Base-by-base conservation (phyloP, 2,329 filamentous ascomycete species). In the Alternaria hordeiaustralica region DNA sequence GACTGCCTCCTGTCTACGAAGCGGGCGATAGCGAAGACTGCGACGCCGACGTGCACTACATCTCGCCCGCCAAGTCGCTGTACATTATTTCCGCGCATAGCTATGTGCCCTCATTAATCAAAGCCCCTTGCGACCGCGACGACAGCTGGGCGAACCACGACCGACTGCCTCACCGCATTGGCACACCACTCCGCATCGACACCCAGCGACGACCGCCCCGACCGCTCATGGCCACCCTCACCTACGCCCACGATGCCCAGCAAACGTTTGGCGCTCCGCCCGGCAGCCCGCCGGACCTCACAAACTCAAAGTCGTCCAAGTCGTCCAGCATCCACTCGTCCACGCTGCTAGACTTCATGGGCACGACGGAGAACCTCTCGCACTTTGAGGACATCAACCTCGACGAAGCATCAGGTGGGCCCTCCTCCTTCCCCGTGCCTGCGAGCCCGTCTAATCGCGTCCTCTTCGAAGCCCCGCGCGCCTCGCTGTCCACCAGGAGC, bases 321-420 rank as follows among this genome's bases (percentile, higher is more conserved):
- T 94, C 93, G 26, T 96, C 93, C 6, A 97, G 93, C 54, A 92
- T 95, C 74, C 91, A 90, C 71, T 97, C 94, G 41, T 90, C 91
- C 60, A 89, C 88, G 65, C 91, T 88, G 73, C 91, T 93, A 73
- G 92, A 92, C 70, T 76, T 80, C 50, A 78, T 80, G 64, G 77
- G 78, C 71, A 80, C 82, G 25, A 89, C 90, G 74, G 92, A 63
- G 58, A 63, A 97, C 75, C 87, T 91, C 61, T 89, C 89, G 67
- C 90, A 97, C 78, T 97, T 97, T 74, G 95, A 98, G 79, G 95
- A 97, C 69, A 97, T 97, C 77, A 93, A 92, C 12, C 88, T 98
- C 28, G 91, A 94, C 64, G 90, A 92, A 71, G 84, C 85, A 63
- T 66, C 65, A 25, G 60, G 58, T 26, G 73, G 72, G 43, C 75